Percentiles rank a stretch among this genome's conserved stretches.
These are phyloP conservation scores for Fusarium continuum DNA, from an alignment of 2,329 filamentous ascomycete genomes.

Conservation along the genomic window DNA sequence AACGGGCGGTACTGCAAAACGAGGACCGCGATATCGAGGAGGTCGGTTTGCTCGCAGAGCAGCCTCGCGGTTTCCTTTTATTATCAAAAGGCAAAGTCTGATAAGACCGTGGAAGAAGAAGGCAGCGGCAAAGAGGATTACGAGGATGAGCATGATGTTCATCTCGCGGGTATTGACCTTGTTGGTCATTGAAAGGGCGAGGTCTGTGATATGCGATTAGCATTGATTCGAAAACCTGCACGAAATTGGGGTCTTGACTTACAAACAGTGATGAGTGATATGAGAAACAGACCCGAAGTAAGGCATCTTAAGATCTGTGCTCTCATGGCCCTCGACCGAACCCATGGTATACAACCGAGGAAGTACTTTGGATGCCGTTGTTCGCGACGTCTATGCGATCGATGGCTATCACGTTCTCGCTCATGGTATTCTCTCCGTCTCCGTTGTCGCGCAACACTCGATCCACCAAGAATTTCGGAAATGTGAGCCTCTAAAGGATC, in stretches of 20 bases:
- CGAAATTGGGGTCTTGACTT: slow-evolving; percentile 49
- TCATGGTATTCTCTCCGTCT: slow-evolving; percentile 9
- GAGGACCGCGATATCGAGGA: slow-evolving; percentile 64
- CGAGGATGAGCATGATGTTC: slow-evolving; percentile 80
- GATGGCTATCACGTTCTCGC: slow-evolving; percentile 9
- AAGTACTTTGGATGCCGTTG: slow-evolving; percentile 53
- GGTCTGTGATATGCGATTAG: slow-evolving; percentile 60
- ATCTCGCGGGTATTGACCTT: slow-evolving; percentile 74
- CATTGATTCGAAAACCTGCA: background rate
- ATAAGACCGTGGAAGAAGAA: slow-evolving; percentile 85
- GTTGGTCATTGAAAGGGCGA: slow-evolving; percentile 74
- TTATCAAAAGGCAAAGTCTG: slow-evolving; percentile 73
- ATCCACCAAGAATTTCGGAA: slow-evolving; percentile 26
- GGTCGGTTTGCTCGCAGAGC: slow-evolving; percentile 38
- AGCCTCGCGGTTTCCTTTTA: slow-evolving; percentile 56
- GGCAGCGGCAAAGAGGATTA: slow-evolving; percentile 77
- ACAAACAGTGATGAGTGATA: slow-evolving; percentile 71
- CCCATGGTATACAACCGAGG: slow-evolving; percentile 64
- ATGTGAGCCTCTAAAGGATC: slow-evolving; percentile 31
- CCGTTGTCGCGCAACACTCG: background rate
- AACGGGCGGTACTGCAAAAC: slow-evolving; percentile 74
- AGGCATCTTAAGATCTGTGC: slow-evolving; percentile 68
- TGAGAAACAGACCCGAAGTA: slow-evolving; percentile 71
- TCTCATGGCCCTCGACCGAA: slow-evolving; percentile 63
- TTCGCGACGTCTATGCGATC: slow-evolving; percentile 19